A percentile compares a stretch with the other conserved stretches of the same genome.
Conservation (phyloP, 441 rosid species). For the Pelargonium myrrhifolium region DNA sequence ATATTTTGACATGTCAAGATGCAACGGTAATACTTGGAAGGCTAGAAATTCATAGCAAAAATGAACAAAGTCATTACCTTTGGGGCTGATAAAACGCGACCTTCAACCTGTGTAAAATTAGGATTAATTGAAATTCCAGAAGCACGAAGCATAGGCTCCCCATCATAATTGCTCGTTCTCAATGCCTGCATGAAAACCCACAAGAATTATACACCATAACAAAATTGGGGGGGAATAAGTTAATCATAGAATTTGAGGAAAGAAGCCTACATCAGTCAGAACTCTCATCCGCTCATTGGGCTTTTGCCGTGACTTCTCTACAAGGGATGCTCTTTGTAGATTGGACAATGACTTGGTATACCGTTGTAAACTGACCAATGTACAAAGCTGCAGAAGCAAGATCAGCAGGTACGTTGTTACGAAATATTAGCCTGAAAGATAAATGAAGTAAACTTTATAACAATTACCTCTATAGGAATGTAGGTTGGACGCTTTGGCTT, state of each 20-base stretch:
- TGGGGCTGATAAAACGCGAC: conserved; percentile 29
- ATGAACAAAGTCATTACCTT: neutral
- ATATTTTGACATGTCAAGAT: neutral
- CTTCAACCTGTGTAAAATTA: conserved; percentile 60
- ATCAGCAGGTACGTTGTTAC: neutral
- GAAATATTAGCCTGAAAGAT: neutral
- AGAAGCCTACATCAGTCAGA: conserved; percentile 41
- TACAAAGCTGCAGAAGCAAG: conserved; percentile 41
- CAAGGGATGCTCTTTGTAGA: conserved; percentile 67
- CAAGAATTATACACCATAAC: neutral
- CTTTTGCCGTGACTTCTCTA: conserved; percentile 75
- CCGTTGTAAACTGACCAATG: conserved; percentile 65
- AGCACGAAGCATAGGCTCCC: conserved; percentile 57
- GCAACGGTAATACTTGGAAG: neutral
- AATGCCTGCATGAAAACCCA: conserved; percentile 35
- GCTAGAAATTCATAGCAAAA: neutral
- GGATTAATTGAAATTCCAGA: conserved; percentile 58
- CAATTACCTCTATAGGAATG: conserved; percentile 59
- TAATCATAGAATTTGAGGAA: neutral
- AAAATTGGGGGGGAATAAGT: neutral
- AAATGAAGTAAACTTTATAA: neutral
- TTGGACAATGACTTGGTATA: conserved; percentile 60
- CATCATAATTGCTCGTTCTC: conserved; percentile 39
- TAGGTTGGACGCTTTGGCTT: conserved; percentile 80
- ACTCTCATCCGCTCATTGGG: conserved; percentile 75